phyloP scores from a whole-genome alignment of 495 filamentous ascomycete species.

The Penicillium arizonense region DNA sequence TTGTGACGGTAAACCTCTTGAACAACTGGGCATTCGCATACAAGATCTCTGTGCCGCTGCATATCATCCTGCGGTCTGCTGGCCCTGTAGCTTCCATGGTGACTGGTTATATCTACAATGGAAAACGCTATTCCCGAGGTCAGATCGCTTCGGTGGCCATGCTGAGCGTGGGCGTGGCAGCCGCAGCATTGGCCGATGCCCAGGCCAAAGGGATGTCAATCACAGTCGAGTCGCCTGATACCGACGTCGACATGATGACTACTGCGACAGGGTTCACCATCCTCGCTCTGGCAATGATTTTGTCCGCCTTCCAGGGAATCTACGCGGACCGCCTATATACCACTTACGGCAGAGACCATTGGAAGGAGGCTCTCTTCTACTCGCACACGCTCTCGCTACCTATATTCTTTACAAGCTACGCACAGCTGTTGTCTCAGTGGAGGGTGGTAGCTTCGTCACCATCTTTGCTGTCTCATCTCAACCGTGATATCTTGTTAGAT shows the following conservation, averaged over 20 bases:
- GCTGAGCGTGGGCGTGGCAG: conserved; percentile 81
- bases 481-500: background rate
- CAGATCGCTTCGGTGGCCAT: conserved; percentile 78
- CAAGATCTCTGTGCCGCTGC: conserved; percentile 92
- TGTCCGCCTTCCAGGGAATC: conserved; percentile 91
- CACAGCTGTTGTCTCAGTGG: conserved; percentile 50
- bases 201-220: conserved; percentile 65
- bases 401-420: conserved; percentile 51
- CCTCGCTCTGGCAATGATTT: conserved; percentile 81
- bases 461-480: conserved; percentile 28
- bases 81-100: conserved; percentile 92
- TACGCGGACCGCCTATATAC: conserved; percentile 91
- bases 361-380: conserved; percentile 97
- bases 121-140: conserved; percentile 75
- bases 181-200: conserved; percentile 85
- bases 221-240: conserved; percentile 8
- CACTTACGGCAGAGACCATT: conserved; percentile 75
- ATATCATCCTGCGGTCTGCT: conserved; percentile 94
- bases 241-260: conserved; percentile 14
- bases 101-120: conserved; percentile 74
- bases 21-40: conserved; percentile 99
- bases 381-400: conserved; percentile 78
- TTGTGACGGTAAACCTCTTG: conserved; percentile 86
- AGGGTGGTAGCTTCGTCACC: conserved; percentile 44
- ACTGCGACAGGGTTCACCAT: conserved; percentile 80